Base-by-base conservation (phyloP, 1,139 yeast species). In the Diutina pseudorugosa region DNA sequence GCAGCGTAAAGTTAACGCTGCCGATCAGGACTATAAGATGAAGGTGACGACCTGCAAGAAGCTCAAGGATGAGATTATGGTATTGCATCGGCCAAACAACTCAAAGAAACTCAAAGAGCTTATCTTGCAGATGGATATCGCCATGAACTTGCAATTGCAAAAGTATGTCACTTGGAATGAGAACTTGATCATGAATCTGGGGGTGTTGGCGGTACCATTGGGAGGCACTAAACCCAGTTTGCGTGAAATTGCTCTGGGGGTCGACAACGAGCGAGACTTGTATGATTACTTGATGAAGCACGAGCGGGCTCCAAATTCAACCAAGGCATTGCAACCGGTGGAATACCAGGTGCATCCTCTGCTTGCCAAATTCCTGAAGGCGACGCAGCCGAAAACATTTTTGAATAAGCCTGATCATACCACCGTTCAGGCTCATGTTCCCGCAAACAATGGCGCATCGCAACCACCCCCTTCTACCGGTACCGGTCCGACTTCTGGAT, bases 101-200 rank as follows among this genome's bases (percentile, higher is more conserved):
- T 82, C 90, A 4, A 79, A 81, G 57, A 84, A 82, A 58, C 73
- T 93, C 59, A 86, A 84, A 63, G 84, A 87, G 63, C 72, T 89
- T 58, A 83, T 90, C 53, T 72, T 89, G 58, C 97, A 91, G 65
- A 77, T 88, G 65, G 98, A 93, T 65, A 81, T 88, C 52, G 97
- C 96, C 12, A 72, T 91, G 74, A 81, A 89, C 56, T 81, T 90
- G 52, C 97, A 91, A 66, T 72, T 93, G 55, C 94, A 87, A 61
- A 89, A 90, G 64, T 91, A 85, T 63, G 84, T 97, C 6, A 86
- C 93, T 43, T 85, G 90, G 76, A 80, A 83, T 54, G 98, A 93
- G 65, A 87, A 87, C 44, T 75, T 87, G 56, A 77, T 88, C 33
- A 78, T 93, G 71, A 90, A 91, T 61, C 77, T 88, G 21, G 98